phyloP scores from a whole-genome alignment of 148 eudicot species.

The Rhododendron ovatum region DNA sequence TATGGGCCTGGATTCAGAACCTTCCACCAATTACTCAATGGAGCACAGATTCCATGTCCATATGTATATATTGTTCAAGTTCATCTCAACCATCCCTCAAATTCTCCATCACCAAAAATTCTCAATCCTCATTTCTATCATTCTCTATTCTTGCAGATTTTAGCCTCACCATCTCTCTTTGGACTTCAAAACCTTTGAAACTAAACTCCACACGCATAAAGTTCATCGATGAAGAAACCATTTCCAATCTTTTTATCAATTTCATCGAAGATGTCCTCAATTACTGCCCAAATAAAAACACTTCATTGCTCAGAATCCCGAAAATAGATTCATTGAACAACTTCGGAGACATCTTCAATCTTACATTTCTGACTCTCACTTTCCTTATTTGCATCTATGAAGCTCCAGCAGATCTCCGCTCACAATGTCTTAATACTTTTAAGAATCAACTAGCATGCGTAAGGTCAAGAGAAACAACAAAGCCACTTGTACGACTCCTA shows the following conservation, averaged over 20 bases:
- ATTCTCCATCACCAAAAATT: conserved; percentile 39
- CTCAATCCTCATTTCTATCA: conserved; percentile 30
- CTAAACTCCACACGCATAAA: conserved; percentile 10
- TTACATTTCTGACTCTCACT: conserved; percentile 52
- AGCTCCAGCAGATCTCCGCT: conserved; percentile 66
- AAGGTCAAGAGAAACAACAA: conserved; percentile 34
- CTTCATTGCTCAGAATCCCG: conserved; percentile 26
- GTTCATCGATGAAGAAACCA: conserved; percentile 28
- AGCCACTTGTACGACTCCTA: conserved; percentile 46
- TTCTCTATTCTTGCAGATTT: conserved; percentile 59
- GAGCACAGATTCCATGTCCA: conserved; percentile 45
- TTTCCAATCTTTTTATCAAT: conserved; percentile 40
- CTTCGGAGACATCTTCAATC: conserved; percentile 47
- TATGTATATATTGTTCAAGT: conserved; percentile 41
- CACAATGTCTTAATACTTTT: conserved; percentile 36
- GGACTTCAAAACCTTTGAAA: conserved; percentile 68
- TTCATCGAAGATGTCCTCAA: conserved; percentile 62
- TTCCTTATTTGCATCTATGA: conserved; percentile 80
- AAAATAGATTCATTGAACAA: conserved; percentile 20
- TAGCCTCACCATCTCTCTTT: conserved; percentile 45
- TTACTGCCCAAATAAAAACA: conserved; percentile 43
- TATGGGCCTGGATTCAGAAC: conserved; percentile 71
- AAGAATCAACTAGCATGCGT: conserved; percentile 45
- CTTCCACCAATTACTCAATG: conserved; percentile 60
- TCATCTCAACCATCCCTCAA: conserved; percentile 58